Evolutionary conservation across 1,284 basidiomycete genomes (phyloP).

Genomic region (Naganishia sp.): DNA sequence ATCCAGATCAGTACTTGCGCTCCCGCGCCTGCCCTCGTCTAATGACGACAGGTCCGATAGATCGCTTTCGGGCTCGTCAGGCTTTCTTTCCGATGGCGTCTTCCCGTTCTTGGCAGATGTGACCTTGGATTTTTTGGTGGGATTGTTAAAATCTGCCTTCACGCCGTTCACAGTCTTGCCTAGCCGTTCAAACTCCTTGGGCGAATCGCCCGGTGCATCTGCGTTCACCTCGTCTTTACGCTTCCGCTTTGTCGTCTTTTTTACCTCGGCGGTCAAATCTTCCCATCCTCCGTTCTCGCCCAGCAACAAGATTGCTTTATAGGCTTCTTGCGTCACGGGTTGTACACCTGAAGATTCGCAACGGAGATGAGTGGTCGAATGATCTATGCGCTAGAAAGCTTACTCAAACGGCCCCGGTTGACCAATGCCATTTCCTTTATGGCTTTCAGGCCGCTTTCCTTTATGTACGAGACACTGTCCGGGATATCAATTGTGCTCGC

Average conservation of each 20-base stretch:
- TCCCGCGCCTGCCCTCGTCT: too few relatives aligned
- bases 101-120: neutral
- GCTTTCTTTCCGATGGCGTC: neutral
- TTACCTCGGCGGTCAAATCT: neutral
- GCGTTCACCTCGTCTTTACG: neutral
- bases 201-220: neutral
- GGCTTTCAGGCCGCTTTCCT: conserved; percentile 60
- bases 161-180: neutral
- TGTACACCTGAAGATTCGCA: conserved; percentile 58
- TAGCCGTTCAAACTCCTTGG: neutral
- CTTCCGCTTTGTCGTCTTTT: conserved; percentile 3
- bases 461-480: conserved; percentile 65
- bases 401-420: conserved; percentile 79
- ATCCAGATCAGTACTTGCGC: neutral
- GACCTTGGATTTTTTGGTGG: neutral
- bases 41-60: conserved; percentile 2
- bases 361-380: neutral
- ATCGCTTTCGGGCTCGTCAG: neutral
- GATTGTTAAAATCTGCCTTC: neutral
- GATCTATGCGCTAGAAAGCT: conserved; percentile 43
- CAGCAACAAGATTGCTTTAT: conserved; percentile 65
- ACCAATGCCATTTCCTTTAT: conserved; percentile 75
- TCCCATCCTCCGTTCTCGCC: conserved; percentile 67
- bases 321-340: conserved; percentile 70
- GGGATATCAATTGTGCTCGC: conserved; percentile 57